Percentiles rank a stretch among this genome's conserved stretches.
phyloP scores from a whole-genome alignment of 2,329 filamentous ascomycete species.

The Ophiostoma novo-ulmi region DNA sequence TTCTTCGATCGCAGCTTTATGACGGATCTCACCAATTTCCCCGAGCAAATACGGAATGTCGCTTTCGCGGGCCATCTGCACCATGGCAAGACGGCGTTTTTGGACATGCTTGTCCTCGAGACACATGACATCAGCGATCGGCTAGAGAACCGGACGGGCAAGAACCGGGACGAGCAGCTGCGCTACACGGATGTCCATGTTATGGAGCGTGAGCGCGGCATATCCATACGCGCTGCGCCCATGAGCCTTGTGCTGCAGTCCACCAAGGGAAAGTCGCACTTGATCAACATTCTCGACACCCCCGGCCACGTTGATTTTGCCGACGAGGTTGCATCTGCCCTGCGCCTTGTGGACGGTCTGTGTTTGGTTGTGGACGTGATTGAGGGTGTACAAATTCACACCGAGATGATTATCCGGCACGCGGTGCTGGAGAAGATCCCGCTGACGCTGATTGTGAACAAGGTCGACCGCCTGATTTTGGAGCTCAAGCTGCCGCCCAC shows the following conservation, averaged over 20 bases:
- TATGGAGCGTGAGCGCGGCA: constrained; percentile 78
- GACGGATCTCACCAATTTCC: constrained; percentile 93
- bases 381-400: constrained; percentile 97
- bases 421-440: constrained; percentile 86
- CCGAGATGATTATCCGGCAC: constrained; percentile 95
- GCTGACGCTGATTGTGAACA: constrained; percentile 88
- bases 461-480: constrained; percentile 90
- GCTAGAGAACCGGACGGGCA: constrained; percentile 74
- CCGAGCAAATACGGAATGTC: constrained; percentile 88
- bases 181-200: constrained; percentile 91
- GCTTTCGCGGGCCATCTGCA: constrained; percentile 89
- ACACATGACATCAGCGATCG: constrained; percentile 82
- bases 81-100: constrained; percentile 95
- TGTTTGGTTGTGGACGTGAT: constrained; percentile 93
- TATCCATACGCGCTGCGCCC: constrained; percentile 88
- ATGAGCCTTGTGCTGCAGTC: constrained; percentile 90
- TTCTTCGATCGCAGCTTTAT: constrained; percentile 87
- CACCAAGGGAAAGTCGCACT: constrained; percentile 87
- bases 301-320: constrained; percentile 98
- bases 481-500: constrained; percentile 90
- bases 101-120: constrained; percentile 96
- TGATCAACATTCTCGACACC: constrained; percentile 92
- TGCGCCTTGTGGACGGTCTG: constrained; percentile 84
- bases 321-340: constrained; percentile 85
- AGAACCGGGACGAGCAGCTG: constrained; percentile 79